phyloP scores from a whole-genome alignment of 495 filamentous ascomycete genomes.

The Aeminium ludgeri region DNA sequence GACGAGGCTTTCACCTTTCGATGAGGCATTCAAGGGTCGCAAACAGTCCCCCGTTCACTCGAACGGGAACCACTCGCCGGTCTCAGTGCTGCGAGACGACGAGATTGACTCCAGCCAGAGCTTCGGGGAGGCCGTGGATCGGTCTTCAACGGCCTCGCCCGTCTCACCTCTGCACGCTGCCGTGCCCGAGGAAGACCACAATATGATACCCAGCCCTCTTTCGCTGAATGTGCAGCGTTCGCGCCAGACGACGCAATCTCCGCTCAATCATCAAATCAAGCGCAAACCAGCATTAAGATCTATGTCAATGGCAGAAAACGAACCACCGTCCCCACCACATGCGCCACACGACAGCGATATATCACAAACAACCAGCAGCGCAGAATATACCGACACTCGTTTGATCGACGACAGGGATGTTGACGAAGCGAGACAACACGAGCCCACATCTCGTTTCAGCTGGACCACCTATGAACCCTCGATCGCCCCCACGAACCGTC shows the following conservation, averaged over 20 bases:
- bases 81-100: constrained; percentile 13
- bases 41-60: constrained; percentile 5
- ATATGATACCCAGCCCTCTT: constrained; percentile 4
- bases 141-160: constrained; percentile 1
- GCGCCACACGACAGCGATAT: too few species aligned
- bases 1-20: constrained; percentile 8
- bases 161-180: constrained; percentile 6
- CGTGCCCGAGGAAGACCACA: neutral
- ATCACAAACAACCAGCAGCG: constrained; percentile 4
- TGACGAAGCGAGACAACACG: neutral
- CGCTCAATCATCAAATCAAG: constrained; percentile 6
- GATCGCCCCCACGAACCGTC: constrained; percentile 6
- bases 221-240: constrained; percentile 3
- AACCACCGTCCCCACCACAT: constrained; percentile 4
- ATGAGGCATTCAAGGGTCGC: constrained; percentile 7
- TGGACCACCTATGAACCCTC: constrained; percentile 15
- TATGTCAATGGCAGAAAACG: constrained; percentile 4
- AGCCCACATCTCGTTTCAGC: constrained; percentile 10
- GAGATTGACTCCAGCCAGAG: constrained; percentile 5
- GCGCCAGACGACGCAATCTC: neutral
- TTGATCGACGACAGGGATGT: constrained; percentile 6
- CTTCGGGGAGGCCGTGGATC: neutral
- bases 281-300: constrained; percentile 12
- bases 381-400: constrained; percentile 2
- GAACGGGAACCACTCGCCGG: constrained; percentile 2